These are phyloP conservation scores for Mycogone perniciosa DNA, from an alignment of 2,329 filamentous ascomycete species.

Conservation along the genomic window DNA sequence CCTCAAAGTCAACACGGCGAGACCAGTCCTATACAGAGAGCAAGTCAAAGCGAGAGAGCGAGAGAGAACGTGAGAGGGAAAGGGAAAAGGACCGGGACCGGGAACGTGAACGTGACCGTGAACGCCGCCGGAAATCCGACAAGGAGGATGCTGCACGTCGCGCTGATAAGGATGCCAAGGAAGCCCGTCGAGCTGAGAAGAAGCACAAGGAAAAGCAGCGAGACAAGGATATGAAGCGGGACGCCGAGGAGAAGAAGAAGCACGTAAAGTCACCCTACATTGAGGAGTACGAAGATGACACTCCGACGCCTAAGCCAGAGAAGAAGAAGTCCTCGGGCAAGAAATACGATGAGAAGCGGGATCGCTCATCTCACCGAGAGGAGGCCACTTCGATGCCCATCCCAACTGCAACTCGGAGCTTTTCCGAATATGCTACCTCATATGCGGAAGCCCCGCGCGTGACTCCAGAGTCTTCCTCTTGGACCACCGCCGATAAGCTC, in stretches of 20 bases:
- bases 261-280: slow-evolving; percentile 28
- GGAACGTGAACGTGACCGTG: slow-evolving; percentile 24
- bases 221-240: slow-evolving; percentile 33
- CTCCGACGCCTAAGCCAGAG: slow-evolving; percentile 21
- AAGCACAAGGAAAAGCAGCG: slow-evolving; percentile 29
- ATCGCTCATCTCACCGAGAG: slow-evolving; percentile 30
- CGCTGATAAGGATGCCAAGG: slow-evolving; percentile 28
- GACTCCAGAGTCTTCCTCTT: slow-evolving; percentile 19
- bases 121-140: slow-evolving; percentile 16
- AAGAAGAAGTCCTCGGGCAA: slow-evolving; percentile 35
- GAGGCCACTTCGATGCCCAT: slow-evolving; percentile 20
- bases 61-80: slow-evolving; percentile 32
- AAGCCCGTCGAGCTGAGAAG: slow-evolving; percentile 29
- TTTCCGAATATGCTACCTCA: slow-evolving; percentile 5
- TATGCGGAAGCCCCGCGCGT: slow-evolving; percentile 13
- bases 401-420: slow-evolving; percentile 1
- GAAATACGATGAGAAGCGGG: slow-evolving; percentile 33
- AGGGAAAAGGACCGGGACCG: slow-evolving; percentile 27
- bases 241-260: slow-evolving; percentile 32
- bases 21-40: slow-evolving; percentile 43
- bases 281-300: slow-evolving; percentile 30
- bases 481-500: slow-evolving; percentile 14
- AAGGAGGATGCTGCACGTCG: slow-evolving; percentile 23
- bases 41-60: slow-evolving; percentile 37
- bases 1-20: slow-evolving; percentile 35